These are phyloP conservation scores for Cubamyces lactineus DNA, from an alignment of 768 basidiomycete species.

Conservation along the genomic window DNA sequence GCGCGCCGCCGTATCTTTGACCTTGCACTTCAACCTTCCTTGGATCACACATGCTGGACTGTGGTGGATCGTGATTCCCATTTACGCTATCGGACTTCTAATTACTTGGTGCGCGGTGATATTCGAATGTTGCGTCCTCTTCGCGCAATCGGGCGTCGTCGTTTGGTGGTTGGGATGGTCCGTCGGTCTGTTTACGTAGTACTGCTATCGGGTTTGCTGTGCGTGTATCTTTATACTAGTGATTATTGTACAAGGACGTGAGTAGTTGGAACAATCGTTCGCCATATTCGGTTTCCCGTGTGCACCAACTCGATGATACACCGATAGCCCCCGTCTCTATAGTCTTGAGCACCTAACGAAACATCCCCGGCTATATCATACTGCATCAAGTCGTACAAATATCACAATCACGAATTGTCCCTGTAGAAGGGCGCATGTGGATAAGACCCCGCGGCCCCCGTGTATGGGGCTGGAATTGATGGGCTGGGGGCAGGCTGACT, in stretches of 20 bases:
- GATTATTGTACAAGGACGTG: constrained; percentile 14
- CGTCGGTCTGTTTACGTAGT: constrained; percentile 50
- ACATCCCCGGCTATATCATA: too few species aligned
- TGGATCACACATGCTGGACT: constrained; percentile 64
- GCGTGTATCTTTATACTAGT: constrained; percentile 18
- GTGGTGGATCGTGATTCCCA: constrained; percentile 63
- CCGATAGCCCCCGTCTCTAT: too few species aligned
- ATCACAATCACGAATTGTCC: too few species aligned
- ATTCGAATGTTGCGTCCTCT: constrained; percentile 59
- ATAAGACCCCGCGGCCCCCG: too few species aligned
- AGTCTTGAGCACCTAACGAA: too few species aligned
- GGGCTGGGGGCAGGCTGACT: too few species aligned
- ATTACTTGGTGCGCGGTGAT: constrained; percentile 70
- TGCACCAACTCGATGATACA: too few species aligned
- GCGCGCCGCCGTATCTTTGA: constrained; percentile 59
- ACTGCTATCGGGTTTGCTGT: constrained; percentile 16
- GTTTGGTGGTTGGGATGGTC: constrained; percentile 81
- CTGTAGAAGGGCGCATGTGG: too few species aligned
- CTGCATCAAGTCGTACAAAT: too few species aligned
- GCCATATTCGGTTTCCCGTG: not conserved
- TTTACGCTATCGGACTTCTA: constrained; percentile 64
- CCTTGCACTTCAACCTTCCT: constrained; percentile 54
- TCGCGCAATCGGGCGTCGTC: constrained; percentile 60
- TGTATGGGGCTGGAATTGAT: too few species aligned
- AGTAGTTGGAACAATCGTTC: not conserved